Percentiles rank a stretch among this genome's conserved stretches.
Evolutionary conservation across 2,329 filamentous ascomycete genomes (phyloP).

Genomic region (Raffaelea ambrosiae): DNA sequence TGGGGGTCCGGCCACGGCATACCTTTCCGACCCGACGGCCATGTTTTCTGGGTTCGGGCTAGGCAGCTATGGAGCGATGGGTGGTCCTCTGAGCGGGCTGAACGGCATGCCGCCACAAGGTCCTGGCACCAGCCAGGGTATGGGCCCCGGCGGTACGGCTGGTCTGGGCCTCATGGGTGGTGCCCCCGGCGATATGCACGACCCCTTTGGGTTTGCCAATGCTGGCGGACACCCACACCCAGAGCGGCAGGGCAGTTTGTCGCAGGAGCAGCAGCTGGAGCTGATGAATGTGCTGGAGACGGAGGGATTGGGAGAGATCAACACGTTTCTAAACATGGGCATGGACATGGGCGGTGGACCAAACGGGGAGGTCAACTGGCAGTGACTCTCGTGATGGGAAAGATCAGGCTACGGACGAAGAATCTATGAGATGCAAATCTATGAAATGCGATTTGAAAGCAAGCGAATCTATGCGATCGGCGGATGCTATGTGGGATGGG

Average conservation of each 20-base stretch:
- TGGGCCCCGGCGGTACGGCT: constrained; percentile 8
- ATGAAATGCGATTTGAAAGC: too few species aligned
- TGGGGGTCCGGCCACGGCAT: constrained; percentile 20
- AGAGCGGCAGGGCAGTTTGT: constrained; percentile 60
- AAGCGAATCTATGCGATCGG: too few species aligned
- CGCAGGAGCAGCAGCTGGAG: constrained; percentile 73
- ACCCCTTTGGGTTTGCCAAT: constrained; percentile 7
- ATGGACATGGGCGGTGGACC: constrained; percentile 16
- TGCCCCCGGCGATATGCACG: constrained; percentile 12
- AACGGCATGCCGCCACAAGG: constrained; percentile 8
- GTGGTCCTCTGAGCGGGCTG: constrained; percentile 3
- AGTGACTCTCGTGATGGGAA: background rate
- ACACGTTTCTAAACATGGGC: constrained; percentile 45
- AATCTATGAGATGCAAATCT: too few species aligned
- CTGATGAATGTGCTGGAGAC: constrained; percentile 73
- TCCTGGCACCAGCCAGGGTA: background rate
- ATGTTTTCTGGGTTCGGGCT: constrained; percentile 16
- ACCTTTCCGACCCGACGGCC: constrained; percentile 13
- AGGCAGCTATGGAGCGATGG: constrained; percentile 8
- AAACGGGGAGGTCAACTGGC: background rate
- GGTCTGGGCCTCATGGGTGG: constrained; percentile 9
- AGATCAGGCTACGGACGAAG: too few species aligned
- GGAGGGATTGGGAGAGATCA: constrained; percentile 54
- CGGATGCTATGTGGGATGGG: too few species aligned
- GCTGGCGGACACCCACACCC: constrained; percentile 13